A percentile compares a stretch with the other conserved stretches of the same genome.
These are phyloP conservation scores for Orobanche coerulescens DNA, from an alignment of 257 asterid genomes.

Conservation along the genomic window DNA sequence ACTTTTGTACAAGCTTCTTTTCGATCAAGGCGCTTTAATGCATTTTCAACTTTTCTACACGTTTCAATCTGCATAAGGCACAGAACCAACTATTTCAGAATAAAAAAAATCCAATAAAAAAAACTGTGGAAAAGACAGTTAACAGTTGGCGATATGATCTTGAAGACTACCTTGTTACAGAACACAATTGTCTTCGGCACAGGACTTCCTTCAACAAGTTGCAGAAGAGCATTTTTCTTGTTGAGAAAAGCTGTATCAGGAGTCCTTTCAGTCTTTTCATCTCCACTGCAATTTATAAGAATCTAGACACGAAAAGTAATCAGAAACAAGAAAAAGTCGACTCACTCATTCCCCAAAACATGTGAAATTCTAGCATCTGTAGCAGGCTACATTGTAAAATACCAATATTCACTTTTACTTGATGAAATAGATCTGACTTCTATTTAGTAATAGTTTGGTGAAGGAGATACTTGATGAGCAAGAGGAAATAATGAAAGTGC, in stretches of 20 bases:
- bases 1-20: constrained; percentile 45
- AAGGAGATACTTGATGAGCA: neutral
- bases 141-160: constrained; percentile 12
- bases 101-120: constrained; percentile 1
- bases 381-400: neutral
- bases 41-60: constrained; percentile 92
- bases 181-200: constrained; percentile 73
- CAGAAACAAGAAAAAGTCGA: constrained; percentile 16
- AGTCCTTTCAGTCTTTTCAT: constrained; percentile 46
- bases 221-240: constrained; percentile 85
- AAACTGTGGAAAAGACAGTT: neutral
- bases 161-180: constrained; percentile 75
- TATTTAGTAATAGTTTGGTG: neutral
- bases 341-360: neutral
- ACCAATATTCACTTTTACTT: neutral
- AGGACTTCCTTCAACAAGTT: constrained; percentile 50
- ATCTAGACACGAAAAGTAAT: constrained; percentile 35
- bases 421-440: constrained; percentile 8
- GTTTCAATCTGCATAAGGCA: constrained; percentile 72
- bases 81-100: constrained; percentile 9
- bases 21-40: constrained; percentile 68
- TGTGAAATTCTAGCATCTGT: neutral
- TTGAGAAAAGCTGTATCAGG: constrained; percentile 83
- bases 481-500: neutral
- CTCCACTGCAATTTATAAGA: constrained; percentile 97